Evolutionary conservation across 1,139 yeast genomes (phyloP), one percentile per base, ranked within the genome.

Genomic region (Spencermartinsiella ligniputridi): DNA sequence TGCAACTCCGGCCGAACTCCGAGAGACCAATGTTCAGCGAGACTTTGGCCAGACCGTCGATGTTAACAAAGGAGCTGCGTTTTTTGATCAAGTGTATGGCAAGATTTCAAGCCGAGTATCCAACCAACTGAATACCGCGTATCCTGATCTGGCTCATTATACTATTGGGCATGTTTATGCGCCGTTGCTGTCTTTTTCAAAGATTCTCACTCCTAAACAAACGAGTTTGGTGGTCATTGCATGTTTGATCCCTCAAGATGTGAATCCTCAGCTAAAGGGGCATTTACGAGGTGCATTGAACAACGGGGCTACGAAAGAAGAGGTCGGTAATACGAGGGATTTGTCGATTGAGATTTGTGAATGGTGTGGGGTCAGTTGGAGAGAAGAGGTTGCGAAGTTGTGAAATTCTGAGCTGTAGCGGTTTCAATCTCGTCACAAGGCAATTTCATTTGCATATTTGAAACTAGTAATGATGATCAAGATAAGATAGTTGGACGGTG

Each of bases 221-320:
- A 83, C 96, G 0, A 81, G 92, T 33, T 63, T 87, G 55, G 83
- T 88, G 38, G 79, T 89, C 3, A 78, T 89, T 24, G 83, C 95
- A 1, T 75, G 90, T 50, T 72, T 90, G 56, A 81, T 89, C 12
- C 97, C 97, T 0, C 96, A 87, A 61, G 95, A 89, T 62, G 96
- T 89, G n/a, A 87, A 85, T 54, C 96, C 96, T 0, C 96, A 89
- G 59, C 71, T 89, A 52, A 87, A 87, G 65, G 97, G 97, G 0
- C 97, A 89, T 61, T 71, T 89, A 50, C 78, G 75, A 58, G 97
- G 97, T 0, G 96, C 96, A 0, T 49, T 81, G 44, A 88, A 88
- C 57, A 77, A 81, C 34, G 96, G 96, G 0, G 86, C 86, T 8
- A 70, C 85, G 2, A 61, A 63, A 37, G 85, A 81, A 41, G 86